Percentiles rank a stretch among this genome's conserved stretches.
These are phyloP conservation scores for Eutrema salsugineum DNA, from an alignment of 441 rosid species.

Conservation along the genomic window DNA sequence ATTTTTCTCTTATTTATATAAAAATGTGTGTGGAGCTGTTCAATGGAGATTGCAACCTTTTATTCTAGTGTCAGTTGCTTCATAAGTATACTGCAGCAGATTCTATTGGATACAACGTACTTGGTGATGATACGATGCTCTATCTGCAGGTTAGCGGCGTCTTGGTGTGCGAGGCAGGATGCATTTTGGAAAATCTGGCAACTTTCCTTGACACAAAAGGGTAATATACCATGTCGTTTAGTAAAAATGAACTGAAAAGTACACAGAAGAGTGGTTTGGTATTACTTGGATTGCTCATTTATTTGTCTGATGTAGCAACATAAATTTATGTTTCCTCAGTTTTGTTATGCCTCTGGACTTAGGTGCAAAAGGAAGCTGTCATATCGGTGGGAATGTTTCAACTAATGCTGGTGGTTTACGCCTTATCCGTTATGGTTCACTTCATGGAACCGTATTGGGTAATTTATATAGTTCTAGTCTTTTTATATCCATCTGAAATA, in stretches of 20 bases:
- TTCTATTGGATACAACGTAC: neutral
- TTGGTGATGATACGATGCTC: constrained; percentile 16
- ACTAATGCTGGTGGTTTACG: constrained; percentile 99
- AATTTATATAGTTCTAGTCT: constrained; percentile 1
- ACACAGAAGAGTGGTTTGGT: neutral
- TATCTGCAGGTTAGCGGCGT: constrained; percentile 75
- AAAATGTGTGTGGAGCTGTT: neutral
- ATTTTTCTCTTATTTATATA: neutral
- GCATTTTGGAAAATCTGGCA: constrained; percentile 87
- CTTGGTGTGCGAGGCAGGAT: constrained; percentile 95
- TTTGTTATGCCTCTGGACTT: constrained; percentile 98
- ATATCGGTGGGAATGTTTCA: constrained; percentile 98
- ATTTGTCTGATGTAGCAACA: constrained; percentile 22
- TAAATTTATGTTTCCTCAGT: constrained; percentile 57
- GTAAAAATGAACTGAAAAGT: neutral
- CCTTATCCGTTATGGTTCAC: constrained; percentile 92
- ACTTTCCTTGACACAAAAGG: constrained; percentile 79
- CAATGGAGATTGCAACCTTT: neutral
- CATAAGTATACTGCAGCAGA: neutral
- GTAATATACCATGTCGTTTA: constrained; percentile 33
- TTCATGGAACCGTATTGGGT: constrained; percentile 88
- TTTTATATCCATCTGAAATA: too few species aligned
- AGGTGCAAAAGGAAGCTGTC: constrained; percentile 99
- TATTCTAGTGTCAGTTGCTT: too few species aligned
- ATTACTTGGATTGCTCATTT: neutral